Evolutionary conservation across 768 basidiomycete genomes (phyloP).

Genomic region (Agrocybe praecox): DNA sequence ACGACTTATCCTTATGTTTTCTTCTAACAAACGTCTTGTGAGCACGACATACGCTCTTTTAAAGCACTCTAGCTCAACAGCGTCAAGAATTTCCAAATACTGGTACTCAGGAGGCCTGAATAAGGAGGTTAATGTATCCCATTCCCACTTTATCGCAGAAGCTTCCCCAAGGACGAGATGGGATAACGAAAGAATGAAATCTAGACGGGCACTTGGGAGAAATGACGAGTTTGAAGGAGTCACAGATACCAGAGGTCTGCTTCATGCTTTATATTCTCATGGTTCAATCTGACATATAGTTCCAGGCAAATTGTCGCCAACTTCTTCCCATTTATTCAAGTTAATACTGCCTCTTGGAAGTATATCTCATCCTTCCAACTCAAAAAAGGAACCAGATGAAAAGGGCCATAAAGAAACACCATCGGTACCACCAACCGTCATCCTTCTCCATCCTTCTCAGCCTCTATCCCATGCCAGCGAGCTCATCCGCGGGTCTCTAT

Average conservation of each 20-base stretch:
- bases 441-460: slow-evolving; percentile 70
- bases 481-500: slow-evolving; percentile 51
- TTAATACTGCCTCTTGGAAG: slow-evolving; percentile 54
- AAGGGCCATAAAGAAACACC: not conserved
- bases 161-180: slow-evolving; percentile 36
- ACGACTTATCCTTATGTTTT: not conserved
- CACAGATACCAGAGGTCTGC: slow-evolving; percentile 36
- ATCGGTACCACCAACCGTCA: slow-evolving; percentile 44
- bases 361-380: slow-evolving; percentile 20
- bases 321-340: slow-evolving; percentile 68
- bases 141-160: slow-evolving; percentile 47
- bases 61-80: not conserved
- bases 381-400: slow-evolving; percentile 4
- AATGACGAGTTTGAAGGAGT: slow-evolving; percentile 29
- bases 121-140: slow-evolving; percentile 38
- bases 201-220: slow-evolving; percentile 8
- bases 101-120: not conserved
- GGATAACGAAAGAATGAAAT: slow-evolving; percentile 16
- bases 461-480: slow-evolving; percentile 65
- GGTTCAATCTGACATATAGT: not conserved
- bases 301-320: slow-evolving; percentile 65
- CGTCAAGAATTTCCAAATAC: not conserved
- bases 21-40: not conserved
- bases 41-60: not conserved
- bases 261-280: no score